Evolutionary conservation across 345 rosid genomes (phyloP).

Genomic region (Eucalyptus fibrosa): DNA sequence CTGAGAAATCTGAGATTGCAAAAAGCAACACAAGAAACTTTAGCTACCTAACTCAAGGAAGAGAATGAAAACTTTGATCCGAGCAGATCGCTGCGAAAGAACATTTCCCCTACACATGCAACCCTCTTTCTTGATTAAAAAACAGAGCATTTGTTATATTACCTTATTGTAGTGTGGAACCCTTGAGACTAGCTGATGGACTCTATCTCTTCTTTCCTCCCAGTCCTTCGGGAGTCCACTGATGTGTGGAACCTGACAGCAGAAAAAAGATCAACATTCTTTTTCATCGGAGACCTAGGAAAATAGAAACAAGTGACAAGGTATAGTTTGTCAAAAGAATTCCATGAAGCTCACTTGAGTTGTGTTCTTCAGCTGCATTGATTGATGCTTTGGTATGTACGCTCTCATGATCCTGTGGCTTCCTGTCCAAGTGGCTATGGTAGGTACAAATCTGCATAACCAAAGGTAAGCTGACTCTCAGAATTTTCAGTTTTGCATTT

Average conservation of each 20-base stretch:
- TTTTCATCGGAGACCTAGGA: not conserved
- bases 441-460: conserved; percentile 56
- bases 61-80: not conserved
- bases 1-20: conserved; percentile 30
- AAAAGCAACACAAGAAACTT: not conserved
- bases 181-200: conserved; percentile 50
- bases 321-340: not conserved
- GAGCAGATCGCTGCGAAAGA: not conserved
- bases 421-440: conserved; percentile 79
- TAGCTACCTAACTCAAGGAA: not conserved
- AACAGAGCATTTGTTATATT: not conserved
- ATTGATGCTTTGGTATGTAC: conserved; percentile 64
- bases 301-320: not conserved
- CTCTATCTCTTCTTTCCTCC: conserved; percentile 47
- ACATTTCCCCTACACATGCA: not conserved
- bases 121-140: not conserved
- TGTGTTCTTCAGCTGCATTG: conserved; percentile 46
- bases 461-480: not conserved
- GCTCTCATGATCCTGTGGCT: conserved; percentile 66
- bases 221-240: conserved; percentile 55
- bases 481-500: not conserved
- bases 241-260: conserved; percentile 43
- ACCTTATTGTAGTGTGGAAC: conserved; percentile 67
- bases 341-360: conserved; percentile 28
- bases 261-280: not conserved